A percentile compares a stretch with the other conserved stretches of the same genome.
These are phyloP conservation scores for Fusarium sp. DNA, from an alignment of 2,329 filamentous ascomycete species.

Conservation along the genomic window DNA sequence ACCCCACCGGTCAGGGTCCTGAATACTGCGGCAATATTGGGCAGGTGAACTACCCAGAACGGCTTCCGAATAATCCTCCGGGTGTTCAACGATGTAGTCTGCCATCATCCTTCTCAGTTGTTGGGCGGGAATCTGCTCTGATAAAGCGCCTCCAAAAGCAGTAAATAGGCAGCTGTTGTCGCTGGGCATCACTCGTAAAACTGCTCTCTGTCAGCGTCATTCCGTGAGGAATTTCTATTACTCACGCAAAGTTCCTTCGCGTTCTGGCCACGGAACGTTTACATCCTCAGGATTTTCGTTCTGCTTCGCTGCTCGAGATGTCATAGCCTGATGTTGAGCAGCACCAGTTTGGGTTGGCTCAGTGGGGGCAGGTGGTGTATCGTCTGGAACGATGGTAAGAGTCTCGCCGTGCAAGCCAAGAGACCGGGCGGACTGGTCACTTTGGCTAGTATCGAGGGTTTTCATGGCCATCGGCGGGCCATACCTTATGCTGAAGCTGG, in stretches of 20 bases:
- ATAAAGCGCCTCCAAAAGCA: conserved; percentile 83
- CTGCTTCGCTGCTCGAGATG: conserved; percentile 4
- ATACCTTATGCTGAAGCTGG: conserved; percentile 79
- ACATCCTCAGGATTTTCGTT: conserved; percentile 45
- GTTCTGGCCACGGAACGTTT: conserved; percentile 59
- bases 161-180: conserved; percentile 96
- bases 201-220: conserved; percentile 52
- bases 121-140: conserved; percentile 59
- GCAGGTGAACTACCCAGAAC: conserved; percentile 77
- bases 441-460: conserved; percentile 68
- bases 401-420: conserved; percentile 60
- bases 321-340: conserved; percentile 4
- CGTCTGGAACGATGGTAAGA: conserved; percentile 59
- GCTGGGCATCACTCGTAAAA: conserved; percentile 94
- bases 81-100: conserved; percentile 77
- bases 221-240: not conserved
- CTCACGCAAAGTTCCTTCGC: conserved; percentile 61
- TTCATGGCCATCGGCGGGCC: conserved; percentile 77
- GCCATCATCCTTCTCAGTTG: conserved; percentile 80
- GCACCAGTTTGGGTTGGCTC: conserved; percentile 9
- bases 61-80: conserved; percentile 76
- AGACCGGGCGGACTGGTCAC: conserved; percentile 57
- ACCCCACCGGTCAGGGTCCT: conserved; percentile 84
- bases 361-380: conserved; percentile 38
- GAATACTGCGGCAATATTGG: conserved; percentile 84